Conservation (phyloP, 305 asterid genomes). For the Nicotiana rustica region DNA sequence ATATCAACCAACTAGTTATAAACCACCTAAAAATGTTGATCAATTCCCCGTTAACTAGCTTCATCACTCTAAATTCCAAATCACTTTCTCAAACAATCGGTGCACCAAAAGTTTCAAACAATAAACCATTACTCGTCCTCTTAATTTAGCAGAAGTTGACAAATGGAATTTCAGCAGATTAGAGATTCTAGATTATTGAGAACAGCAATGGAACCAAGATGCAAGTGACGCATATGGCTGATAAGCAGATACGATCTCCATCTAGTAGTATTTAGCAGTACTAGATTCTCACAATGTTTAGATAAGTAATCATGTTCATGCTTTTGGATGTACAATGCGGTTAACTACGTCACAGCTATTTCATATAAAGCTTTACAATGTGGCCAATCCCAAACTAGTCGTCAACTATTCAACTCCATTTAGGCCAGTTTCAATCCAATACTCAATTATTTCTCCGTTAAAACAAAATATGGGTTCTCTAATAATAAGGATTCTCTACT, state of each 20-base stretch:
- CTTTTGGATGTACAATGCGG: neutral
- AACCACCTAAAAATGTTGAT: neutral
- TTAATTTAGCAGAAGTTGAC: neutral
- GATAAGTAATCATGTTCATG: slow-evolving; percentile 11
- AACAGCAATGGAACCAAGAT: slow-evolving; percentile 22
- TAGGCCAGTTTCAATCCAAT: neutral
- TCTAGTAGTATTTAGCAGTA: neutral
- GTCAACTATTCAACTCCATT: neutral
- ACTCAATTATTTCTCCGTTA: slow-evolving; percentile 11
- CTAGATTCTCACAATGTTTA: neutral
- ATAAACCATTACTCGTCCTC: neutral
- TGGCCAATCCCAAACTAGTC: slow-evolving; percentile 18
- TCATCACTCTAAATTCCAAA: slow-evolving; percentile 16
- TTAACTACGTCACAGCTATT: neutral
- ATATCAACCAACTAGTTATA: slow-evolving; percentile 17
- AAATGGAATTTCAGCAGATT: slow-evolving; percentile 25
- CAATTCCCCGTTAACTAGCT: slow-evolving; percentile 25
- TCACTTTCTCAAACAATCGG: neutral
- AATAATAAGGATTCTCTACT: neutral
- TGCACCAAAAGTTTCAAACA: slow-evolving; percentile 7
- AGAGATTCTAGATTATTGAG: neutral
- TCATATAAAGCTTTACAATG: slow-evolving; percentile 18
- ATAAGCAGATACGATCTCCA: neutral
- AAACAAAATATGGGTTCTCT: neutral
- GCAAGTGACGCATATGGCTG: neutral